Percentiles rank a stretch among this genome's conserved stretches.
phyloP scores from a whole-genome alignment of 208 protist species.

The Crithidia expoeki region DNA sequence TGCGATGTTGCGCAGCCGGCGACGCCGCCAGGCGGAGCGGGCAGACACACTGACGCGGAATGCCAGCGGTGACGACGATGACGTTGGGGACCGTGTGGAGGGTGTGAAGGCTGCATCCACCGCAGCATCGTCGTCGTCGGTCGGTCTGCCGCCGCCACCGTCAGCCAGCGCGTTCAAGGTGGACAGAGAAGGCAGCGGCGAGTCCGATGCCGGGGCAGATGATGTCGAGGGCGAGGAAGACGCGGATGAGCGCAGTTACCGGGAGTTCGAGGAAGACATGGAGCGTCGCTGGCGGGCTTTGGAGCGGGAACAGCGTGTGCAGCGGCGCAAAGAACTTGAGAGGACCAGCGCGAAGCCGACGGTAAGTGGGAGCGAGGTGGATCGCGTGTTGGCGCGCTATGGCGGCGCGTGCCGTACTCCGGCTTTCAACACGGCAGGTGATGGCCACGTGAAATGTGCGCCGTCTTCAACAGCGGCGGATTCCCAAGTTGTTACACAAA shows the following conservation, averaged over 20 bases:
- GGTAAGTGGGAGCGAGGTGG: constrained; percentile 16
- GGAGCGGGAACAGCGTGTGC: constrained; percentile 33
- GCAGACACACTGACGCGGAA: neutral
- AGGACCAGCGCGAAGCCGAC: neutral
- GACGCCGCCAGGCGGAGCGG: constrained; percentile 1
- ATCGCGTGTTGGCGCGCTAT: constrained; percentile 32
- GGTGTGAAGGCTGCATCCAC: neutral
- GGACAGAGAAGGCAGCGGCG: neutral
- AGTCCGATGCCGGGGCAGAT: neutral
- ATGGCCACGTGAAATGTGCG: neutral
- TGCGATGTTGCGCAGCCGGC: constrained; percentile 38
- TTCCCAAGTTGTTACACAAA: too few species aligned
- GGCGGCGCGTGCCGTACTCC: constrained; percentile 20
- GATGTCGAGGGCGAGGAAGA: constrained; percentile 17
- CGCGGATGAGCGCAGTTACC: constrained; percentile 29
- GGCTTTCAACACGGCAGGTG: neutral
- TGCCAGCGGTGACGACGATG: constrained; percentile 1
- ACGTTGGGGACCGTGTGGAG: neutral
- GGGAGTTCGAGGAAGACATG: constrained; percentile 31
- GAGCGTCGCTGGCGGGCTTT: constrained; percentile 33
- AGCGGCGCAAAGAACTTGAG: constrained; percentile 22
- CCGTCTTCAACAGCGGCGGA: neutral
- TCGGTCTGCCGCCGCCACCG: constrained; percentile 1
- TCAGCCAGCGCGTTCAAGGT: neutral
- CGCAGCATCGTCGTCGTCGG: neutral